These are phyloP conservation scores for Sporothrix brasiliensis DNA, from an alignment of 2,329 filamentous ascomycete genomes.

Conservation along the genomic window DNA sequence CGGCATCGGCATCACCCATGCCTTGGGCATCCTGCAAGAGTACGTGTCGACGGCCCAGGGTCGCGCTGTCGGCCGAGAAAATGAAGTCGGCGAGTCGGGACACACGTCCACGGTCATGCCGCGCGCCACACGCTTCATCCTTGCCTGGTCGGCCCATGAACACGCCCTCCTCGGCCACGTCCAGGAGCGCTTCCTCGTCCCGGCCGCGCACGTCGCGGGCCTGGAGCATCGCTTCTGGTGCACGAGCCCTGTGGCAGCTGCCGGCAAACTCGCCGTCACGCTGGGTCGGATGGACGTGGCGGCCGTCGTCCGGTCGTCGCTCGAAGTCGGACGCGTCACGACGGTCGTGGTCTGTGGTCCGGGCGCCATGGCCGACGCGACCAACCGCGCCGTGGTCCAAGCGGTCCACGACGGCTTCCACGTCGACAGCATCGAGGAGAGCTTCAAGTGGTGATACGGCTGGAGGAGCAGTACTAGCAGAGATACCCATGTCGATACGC, in stretches of 20 bases:
- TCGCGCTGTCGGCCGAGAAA: not conserved
- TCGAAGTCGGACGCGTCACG: not conserved
- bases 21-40: slow-evolving; percentile 3
- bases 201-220: not conserved
- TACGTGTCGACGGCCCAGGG: not conserved
- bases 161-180: not conserved
- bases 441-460: not conserved
- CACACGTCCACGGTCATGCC: not conserved
- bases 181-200: slow-evolving; percentile 7
- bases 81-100: not conserved
- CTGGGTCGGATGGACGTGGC: not conserved
- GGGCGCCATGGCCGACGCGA: slow-evolving; percentile 5
- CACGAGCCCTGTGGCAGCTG: not conserved
- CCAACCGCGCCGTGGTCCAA: slow-evolving; percentile 15
- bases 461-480: not conserved
- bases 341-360: slow-evolving; percentile 22
- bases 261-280: not conserved
- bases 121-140: slow-evolving; percentile 4
- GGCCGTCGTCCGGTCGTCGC: not conserved
- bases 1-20: slow-evolving; percentile 20
- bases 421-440: slow-evolving; percentile 19
- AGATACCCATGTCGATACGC: not conserved
- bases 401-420: not conserved
- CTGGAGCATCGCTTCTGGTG: slow-evolving; percentile 15
- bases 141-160: slow-evolving; percentile 3